Percentiles rank a stretch among this genome's conserved stretches.
Conservation (phyloP, 2,329 filamentous ascomycete genomes). For the Fusarium ramigenum region DNA sequence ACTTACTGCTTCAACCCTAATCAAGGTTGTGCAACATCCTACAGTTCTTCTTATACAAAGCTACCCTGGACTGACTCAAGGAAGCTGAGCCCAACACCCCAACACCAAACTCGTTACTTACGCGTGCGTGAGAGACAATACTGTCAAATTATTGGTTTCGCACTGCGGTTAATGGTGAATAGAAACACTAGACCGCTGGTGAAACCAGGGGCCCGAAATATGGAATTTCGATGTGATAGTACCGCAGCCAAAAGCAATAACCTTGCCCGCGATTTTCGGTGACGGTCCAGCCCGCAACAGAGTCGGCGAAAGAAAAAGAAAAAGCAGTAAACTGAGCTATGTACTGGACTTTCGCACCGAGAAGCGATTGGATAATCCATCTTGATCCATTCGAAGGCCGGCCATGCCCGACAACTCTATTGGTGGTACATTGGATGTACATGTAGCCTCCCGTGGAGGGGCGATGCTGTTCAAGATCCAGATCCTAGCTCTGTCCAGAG, state of each 20-base stretch:
- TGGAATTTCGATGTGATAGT: background rate
- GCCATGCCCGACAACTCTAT: slow-evolving; percentile 36
- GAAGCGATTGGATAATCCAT: slow-evolving; percentile 9
- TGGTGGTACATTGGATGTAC: slow-evolving; percentile 21
- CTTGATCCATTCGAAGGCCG: slow-evolving; percentile 12
- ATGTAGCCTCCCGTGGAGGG: slow-evolving; percentile 40
- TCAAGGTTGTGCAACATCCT: background rate
- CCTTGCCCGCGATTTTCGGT: background rate
- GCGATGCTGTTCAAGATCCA: slow-evolving; percentile 39
- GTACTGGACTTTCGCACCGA: background rate
- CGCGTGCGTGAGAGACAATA: background rate
- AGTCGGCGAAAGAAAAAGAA: slow-evolving; percentile 33
- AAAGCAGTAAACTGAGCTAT: background rate
- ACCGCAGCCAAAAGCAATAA: background rate
- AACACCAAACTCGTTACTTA: background rate
- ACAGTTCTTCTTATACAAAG: background rate
- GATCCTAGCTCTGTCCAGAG: slow-evolving; percentile 33
- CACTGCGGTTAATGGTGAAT: slow-evolving; percentile 18
- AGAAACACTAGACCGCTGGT: slow-evolving; percentile 16
- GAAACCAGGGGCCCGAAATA: slow-evolving; percentile 5
- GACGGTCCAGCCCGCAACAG: background rate
- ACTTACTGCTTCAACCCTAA: background rate
- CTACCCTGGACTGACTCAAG: slow-evolving; percentile 3
- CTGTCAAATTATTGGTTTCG: slow-evolving; percentile 13
- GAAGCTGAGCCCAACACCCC: background rate